Conservation (phyloP, 2,329 filamentous ascomycete genomes). For the Calonectria fujianensis region DNA sequence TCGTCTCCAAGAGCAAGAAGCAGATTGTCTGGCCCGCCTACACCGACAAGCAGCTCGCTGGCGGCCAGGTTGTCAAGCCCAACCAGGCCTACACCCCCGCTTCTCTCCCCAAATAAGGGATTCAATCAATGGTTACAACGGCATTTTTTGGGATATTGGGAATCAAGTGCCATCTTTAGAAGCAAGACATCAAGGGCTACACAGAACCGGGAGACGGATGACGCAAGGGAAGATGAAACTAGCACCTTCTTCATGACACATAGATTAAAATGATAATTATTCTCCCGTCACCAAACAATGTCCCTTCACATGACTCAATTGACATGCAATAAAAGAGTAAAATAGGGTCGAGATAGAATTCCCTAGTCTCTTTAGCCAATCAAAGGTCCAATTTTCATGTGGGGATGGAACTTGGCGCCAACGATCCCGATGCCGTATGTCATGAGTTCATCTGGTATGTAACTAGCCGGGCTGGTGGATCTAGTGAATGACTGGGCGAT, state of each 20-base stretch:
- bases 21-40: slow-evolving; percentile 73
- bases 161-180: neutral
- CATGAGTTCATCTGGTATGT: slow-evolving; percentile 12
- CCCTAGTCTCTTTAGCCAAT: neutral
- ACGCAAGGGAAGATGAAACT: slow-evolving; percentile 10
- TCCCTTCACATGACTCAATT: slow-evolving; percentile 10
- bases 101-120: slow-evolving; percentile 47
- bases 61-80: slow-evolving; percentile 67
- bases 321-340: neutral
- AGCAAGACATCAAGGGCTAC: neutral
- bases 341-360: neutral
- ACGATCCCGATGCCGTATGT: slow-evolving; percentile 21
- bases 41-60: slow-evolving; percentile 69
- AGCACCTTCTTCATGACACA: slow-evolving; percentile 12
- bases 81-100: slow-evolving; percentile 68
- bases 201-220: slow-evolving; percentile 6
- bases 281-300: neutral
- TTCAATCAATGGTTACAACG: neutral
- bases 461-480: neutral
- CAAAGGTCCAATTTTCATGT: neutral
- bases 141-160: neutral
- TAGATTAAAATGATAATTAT: slow-evolving; percentile 25
- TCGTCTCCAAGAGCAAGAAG: slow-evolving; percentile 65
- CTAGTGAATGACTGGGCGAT: neutral
- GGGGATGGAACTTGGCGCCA: slow-evolving; percentile 8